Base-by-base conservation (phyloP, 2,329 filamentous ascomycete species). In the Neofusicoccum kwambonambiense region DNA sequence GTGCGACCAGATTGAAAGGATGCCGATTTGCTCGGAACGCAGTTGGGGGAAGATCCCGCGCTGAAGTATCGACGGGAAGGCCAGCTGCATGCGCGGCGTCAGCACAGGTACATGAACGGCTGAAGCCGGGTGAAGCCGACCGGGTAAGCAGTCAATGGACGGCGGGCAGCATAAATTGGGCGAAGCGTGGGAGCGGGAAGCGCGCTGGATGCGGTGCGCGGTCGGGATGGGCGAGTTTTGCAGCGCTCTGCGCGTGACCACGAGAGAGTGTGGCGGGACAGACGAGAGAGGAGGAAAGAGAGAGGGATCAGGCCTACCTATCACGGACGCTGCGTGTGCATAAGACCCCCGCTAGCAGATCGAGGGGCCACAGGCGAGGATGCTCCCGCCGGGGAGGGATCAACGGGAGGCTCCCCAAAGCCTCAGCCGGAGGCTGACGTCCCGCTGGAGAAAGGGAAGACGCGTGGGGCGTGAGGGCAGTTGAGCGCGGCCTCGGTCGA, bases 1-100 rank as follows among this genome's bases (percentile, higher is more conserved):
- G 62, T 64, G 52, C 51, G 52, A 64, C 62, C 42, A 45, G 51
- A 19, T 37, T 37, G 19, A 64, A 35, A 57, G 39, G 44, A 58
- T 47, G 62, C 62, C 62, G 62, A 57, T 64, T 64, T 64, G 62
- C 44, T 57, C 62, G 62, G 62, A 52, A 51, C 19, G 39, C 35
- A 58, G 54, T 37, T 27, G 22, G 39, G 19, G 52, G 52, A 57
- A 54, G 62, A 64, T 64, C 42, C 41, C 34, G 52, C 41, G 44
- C 50, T 64, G 50, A 58, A 58, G 62, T 62, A 52, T 31, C 22
- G 41, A 57, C 39, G 50, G 61, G 50, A 64, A n/a, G 49, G 19
- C 61, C 62, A 58, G 62, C 51, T 64, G 51, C 51, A 57, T 57
- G 62, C 52, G 47, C 44, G 60, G 45, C 60, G 60, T 62, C 60